Conservation (phyloP, 768 basidiomycete genomes). For the Xerocomus spinulosus region DNA sequence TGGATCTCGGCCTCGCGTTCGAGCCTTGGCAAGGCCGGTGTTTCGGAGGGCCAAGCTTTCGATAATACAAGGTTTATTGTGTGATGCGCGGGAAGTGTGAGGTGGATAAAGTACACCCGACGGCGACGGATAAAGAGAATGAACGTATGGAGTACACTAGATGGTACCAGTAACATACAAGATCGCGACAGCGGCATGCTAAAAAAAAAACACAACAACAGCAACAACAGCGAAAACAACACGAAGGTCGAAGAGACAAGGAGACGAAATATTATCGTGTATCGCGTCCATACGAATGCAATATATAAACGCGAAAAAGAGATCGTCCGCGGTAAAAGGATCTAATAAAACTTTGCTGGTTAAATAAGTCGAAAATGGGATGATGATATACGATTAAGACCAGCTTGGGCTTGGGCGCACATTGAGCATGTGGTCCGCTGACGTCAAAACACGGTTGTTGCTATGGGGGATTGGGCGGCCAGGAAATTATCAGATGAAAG, state of each 20-base stretch:
- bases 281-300: slow-evolving; percentile 6
- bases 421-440: slow-evolving; percentile 5
- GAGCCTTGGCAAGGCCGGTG: no score
- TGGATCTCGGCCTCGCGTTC: neutral
- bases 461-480: slow-evolving; percentile 23
- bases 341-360: neutral
- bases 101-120: neutral
- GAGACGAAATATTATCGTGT: slow-evolving; percentile 9
- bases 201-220: neutral
- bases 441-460: slow-evolving; percentile 17
- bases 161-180: neutral
- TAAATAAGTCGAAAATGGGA: neutral
- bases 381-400: neutral
- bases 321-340: slow-evolving; percentile 7
- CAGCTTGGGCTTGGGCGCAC: slow-evolving; percentile 1
- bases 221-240: neutral
- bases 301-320: neutral
- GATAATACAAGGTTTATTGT: neutral
- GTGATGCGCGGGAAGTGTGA: neutral
- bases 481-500: slow-evolving; percentile 26
- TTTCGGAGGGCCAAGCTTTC: neutral
- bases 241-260: neutral
- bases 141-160: neutral
- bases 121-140: neutral
- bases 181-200: neutral